Evolutionary conservation across 2,329 filamentous ascomycete species (phyloP), one percentile per base, ranked within the genome.

Genomic region (Penicillium nordicum): DNA sequence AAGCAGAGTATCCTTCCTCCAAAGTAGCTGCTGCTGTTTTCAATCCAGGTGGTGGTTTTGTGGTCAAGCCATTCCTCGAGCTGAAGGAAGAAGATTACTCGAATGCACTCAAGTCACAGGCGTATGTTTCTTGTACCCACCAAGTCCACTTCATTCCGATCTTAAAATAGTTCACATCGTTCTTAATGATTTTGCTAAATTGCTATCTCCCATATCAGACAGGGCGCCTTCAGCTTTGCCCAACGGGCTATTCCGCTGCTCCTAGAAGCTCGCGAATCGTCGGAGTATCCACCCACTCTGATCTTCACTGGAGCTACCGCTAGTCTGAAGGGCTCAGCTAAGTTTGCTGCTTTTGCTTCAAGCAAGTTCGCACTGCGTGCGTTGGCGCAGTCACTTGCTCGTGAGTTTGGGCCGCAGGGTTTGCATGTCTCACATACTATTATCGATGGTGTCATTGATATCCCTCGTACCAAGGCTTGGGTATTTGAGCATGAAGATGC

Each of bases 251-350:
- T 96, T 0, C 91, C 92, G 0, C 79, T 87, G 1, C 82, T 96
- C 1, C 80, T 92, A 2, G 80, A 85, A 23, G 79, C 86, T 0
- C 72, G 73, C 0, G 75, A 77, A 42, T 73, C 82, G 0, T 50
- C 53, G 3, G 78, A 82, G 32, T 75, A 90, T 67, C 89, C 91
- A 5, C 91, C 91, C 0, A 88, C 88, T 0, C 78, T 96, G 21
- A 88, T 96, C 67, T 89, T 95, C 74, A 96, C 92, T 0, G 92
- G 92, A 32, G 91, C 92, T 0, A 96, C 92, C 0, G 92, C 90
- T 0, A 90, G 88, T 0, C 64, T 93, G 18, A 88, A 87, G 66
- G 89, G 88, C 4, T 88, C 85, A 11, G 85, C 89, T 0, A 77
- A 79, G 12, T 88, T 91, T 72, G 78, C 85, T 1, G 76, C 82